phyloP scores from a whole-genome alignment of 2,329 filamentous ascomycete genomes.

The Paecilomyces niveus region DNA sequence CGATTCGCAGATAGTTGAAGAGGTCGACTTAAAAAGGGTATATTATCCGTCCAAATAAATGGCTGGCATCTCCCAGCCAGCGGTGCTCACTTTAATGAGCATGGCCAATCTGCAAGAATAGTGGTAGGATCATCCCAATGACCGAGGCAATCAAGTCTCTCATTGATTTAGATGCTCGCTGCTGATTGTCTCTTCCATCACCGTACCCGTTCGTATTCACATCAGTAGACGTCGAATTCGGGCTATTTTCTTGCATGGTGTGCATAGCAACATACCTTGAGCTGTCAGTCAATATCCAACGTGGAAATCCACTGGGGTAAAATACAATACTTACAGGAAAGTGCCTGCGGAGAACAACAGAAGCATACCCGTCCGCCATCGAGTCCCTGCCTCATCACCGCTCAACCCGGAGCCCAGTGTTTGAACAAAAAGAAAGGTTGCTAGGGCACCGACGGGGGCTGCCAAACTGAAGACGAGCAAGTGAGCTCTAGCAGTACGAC shows the following conservation, averaged over 20 bases:
- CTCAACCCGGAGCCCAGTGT: constrained; percentile 53
- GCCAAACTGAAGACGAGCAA: constrained; percentile 87
- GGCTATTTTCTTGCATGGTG: constrained; percentile 74
- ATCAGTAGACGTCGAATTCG: constrained; percentile 23
- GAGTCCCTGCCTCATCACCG: constrained; percentile 52
- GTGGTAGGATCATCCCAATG: constrained; percentile 41
- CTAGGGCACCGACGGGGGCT: constrained; percentile 75
- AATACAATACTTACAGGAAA: constrained; percentile 63
- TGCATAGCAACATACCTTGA: constrained; percentile 94
- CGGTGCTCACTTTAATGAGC: constrained; percentile 26
- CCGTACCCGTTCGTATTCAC: constrained; percentile 35
- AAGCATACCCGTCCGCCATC: constrained; percentile 88
- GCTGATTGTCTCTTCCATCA: constrained; percentile 29
- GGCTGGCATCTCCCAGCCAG: not conserved
- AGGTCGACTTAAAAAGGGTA: not conserved
- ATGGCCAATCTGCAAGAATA: constrained; percentile 43
- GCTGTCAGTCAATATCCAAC: constrained; percentile 7
- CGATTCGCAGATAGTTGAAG: not conserved
- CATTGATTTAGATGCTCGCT: constrained; percentile 32
- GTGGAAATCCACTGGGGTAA: not conserved
- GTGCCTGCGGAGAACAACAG: constrained; percentile 94
- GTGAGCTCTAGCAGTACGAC: constrained; percentile 75
- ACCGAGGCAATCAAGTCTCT: constrained; percentile 39
- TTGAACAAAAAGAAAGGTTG: constrained; percentile 74
- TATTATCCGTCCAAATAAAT: not conserved